Conservation (phyloP, 441 rosid genomes). For the Kokia cookei region DNA sequence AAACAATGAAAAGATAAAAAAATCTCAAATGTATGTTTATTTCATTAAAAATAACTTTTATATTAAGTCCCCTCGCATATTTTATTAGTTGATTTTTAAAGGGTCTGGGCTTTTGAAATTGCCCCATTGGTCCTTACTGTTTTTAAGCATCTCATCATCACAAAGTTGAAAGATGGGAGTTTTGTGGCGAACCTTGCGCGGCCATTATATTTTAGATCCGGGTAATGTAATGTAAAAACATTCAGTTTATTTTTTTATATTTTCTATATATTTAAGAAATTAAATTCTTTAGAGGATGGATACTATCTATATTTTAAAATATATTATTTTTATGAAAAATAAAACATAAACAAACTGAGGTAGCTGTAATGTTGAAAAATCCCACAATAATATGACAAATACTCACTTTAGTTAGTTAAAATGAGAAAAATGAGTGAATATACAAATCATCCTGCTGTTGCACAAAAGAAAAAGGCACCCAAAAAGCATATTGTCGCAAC, state of each 20-base stretch:
- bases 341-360: neutral
- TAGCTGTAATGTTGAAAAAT: neutral
- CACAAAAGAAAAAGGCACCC: conserved; percentile 7
- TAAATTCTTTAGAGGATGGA: no score
- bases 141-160: conserved; percentile 51
- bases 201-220: neutral
- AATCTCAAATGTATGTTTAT: no score
- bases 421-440: neutral
- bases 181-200: conserved; percentile 71
- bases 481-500: conserved; percentile 6
- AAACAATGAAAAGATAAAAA: no score
- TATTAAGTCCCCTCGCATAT: no score
- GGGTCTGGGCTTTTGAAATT: no score
- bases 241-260: no score
- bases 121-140: neutral
- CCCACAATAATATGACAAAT: neutral
- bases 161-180: conserved; percentile 47
- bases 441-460: neutral
- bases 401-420: neutral
- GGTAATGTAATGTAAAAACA: no score
- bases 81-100: no score
- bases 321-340: neutral
- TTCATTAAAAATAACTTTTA: no score
- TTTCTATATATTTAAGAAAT: no score
- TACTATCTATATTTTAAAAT: no score